A percentile compares a stretch with the other conserved stretches of the same genome.
Conservation (phyloP, 495 filamentous ascomycete species). For the Aspergillus incahuasiensis region DNA sequence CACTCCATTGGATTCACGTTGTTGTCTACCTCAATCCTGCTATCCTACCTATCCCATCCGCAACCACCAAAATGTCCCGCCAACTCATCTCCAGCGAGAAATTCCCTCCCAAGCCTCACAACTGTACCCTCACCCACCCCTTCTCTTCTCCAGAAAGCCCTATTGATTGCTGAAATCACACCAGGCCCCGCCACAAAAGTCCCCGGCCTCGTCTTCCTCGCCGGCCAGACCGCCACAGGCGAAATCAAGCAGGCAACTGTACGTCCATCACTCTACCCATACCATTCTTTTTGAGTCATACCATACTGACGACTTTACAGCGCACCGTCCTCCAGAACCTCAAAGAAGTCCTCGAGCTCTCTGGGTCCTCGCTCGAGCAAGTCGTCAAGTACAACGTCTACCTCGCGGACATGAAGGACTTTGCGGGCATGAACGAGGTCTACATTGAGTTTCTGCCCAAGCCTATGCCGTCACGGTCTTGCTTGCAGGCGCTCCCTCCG, state of each 20-base stretch:
- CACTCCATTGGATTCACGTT: neutral
- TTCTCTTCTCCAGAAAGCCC: neutral
- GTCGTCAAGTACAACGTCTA: conserved; percentile 69
- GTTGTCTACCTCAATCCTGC: too few relatives aligned
- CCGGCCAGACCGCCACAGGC: conserved; percentile 39
- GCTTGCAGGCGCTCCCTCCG: conserved; percentile 35
- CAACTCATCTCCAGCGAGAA: conserved; percentile 40
- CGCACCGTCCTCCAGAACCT: conserved; percentile 51
- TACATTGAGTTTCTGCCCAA: conserved; percentile 41
- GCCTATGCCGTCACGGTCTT: conserved; percentile 37
- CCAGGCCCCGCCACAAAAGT: conserved; percentile 34
- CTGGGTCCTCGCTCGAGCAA: conserved; percentile 54
- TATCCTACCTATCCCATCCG: too few relatives aligned
- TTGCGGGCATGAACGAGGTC: conserved; percentile 58
- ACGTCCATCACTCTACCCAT: conserved; percentile 2
- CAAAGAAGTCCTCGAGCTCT: conserved; percentile 56
- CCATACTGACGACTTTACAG: too few relatives aligned
- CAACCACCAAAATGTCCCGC: conserved; percentile 29
- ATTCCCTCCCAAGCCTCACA: conserved; percentile 39
- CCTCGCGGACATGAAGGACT: conserved; percentile 64
- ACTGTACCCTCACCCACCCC: conserved; percentile 23
- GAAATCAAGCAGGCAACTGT: conserved; percentile 40
- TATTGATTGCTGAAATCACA: neutral
- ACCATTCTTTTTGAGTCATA: too few relatives aligned
- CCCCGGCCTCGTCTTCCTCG: conserved; percentile 37